These are phyloP conservation scores for Dissophora ornata DNA, from an alignment of 192 early-diverging fungal genomes.

Conservation along the genomic window DNA sequence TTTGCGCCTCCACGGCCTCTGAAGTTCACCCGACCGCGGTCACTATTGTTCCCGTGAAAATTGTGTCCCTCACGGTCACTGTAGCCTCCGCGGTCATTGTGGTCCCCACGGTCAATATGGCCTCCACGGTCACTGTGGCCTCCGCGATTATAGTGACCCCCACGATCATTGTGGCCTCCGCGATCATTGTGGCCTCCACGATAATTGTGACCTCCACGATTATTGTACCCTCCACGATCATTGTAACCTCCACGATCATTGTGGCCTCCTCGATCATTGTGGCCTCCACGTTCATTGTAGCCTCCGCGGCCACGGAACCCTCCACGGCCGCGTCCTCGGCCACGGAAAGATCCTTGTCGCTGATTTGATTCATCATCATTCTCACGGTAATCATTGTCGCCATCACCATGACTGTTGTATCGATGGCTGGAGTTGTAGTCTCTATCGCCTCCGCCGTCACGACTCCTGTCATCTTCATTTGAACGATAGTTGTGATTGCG, in stretches of 20 bases:
- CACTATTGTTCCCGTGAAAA: too few relatives aligned
- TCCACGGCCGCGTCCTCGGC: conserved; percentile 18
- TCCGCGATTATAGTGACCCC: conserved; percentile 3
- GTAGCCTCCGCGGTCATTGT: too few relatives aligned
- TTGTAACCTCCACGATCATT: background rate
- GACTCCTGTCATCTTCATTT: background rate
- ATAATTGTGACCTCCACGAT: conserved; percentile 3
- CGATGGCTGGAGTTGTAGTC: background rate
- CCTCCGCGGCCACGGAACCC: conserved; percentile 10
- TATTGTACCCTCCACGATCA: conserved; percentile 8
- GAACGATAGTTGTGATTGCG: background rate
- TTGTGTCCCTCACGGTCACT: too few relatives aligned
- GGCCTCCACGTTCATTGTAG: too few relatives aligned
- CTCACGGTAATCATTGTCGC: background rate
- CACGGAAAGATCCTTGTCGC: background rate
- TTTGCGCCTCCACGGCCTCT: background rate
- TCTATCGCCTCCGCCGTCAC: background rate
- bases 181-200: conserved; percentile 6
- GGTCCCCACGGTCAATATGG: too few relatives aligned
- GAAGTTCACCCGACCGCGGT: conserved; percentile 2
- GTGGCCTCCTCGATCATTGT: too few relatives aligned
- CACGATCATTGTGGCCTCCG: conserved; percentile 7
- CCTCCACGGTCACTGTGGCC: background rate
- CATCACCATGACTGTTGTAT: background rate
- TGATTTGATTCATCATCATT: conserved; percentile 4